Conservation (phyloP, 768 basidiomycete species). For the Postia placenta region DNA sequence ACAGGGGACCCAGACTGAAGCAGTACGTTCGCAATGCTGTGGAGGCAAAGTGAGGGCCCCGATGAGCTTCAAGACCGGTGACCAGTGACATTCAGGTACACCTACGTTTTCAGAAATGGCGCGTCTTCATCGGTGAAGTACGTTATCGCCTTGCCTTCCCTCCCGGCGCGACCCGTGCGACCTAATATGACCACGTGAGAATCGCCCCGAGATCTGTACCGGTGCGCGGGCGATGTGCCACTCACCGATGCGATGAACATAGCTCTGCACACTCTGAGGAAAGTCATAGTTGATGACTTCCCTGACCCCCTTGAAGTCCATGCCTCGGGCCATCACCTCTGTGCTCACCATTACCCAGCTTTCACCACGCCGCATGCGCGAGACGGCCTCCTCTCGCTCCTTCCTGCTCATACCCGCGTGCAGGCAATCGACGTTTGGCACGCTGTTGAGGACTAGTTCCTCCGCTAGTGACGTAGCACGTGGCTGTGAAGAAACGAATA, state of each 20-base stretch:
- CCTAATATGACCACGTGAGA: slow-evolving; percentile 36
- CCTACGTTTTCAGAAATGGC: slow-evolving; percentile 84
- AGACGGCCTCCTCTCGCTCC: slow-evolving; percentile 81
- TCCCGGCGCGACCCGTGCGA: slow-evolving; percentile 91
- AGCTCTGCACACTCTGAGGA: slow-evolving; percentile 91
- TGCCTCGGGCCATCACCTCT: slow-evolving; percentile 95
- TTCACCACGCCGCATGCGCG: slow-evolving; percentile 81
- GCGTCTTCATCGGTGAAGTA: slow-evolving; percentile 95
- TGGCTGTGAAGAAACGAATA: slow-evolving; percentile 89
- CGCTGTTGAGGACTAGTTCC: slow-evolving; percentile 73
- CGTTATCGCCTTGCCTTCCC: slow-evolving; percentile 89
- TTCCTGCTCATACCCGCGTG: slow-evolving; percentile 88
- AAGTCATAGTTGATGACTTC: slow-evolving; percentile 98
- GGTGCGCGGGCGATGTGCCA: background rate
- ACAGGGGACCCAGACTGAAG: slow-evolving; percentile 86
- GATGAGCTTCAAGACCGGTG: background rate
- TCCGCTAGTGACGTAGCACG: slow-evolving; percentile 75
- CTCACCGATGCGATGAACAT: slow-evolving; percentile 90
- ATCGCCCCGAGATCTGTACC: background rate
- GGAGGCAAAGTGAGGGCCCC: background rate
- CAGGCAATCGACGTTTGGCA: slow-evolving; percentile 79
- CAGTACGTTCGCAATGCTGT: slow-evolving; percentile 92
- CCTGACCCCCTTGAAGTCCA: slow-evolving; percentile 93
- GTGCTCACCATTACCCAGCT: slow-evolving; percentile 96
- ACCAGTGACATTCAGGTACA: background rate